Conservation (phyloP, 2,329 filamentous ascomycete genomes). For the Fusarium sp. region DNA sequence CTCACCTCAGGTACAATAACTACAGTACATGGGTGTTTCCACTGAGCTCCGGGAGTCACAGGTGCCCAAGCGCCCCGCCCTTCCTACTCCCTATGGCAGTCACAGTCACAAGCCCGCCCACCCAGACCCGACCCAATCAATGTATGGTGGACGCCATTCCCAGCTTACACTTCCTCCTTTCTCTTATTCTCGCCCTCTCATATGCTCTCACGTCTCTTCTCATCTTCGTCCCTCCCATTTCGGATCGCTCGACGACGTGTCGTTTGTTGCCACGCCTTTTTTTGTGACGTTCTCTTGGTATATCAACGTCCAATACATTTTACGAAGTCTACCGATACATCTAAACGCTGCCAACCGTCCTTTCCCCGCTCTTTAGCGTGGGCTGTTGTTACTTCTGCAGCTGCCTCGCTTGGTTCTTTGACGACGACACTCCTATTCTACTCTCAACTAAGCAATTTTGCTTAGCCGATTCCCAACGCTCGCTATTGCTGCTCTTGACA, state of each 20-base stretch:
- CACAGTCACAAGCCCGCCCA: constrained; percentile 38
- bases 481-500: constrained; percentile 13
- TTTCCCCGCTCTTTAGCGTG: constrained; percentile 40
- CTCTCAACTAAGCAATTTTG: constrained; percentile 26
- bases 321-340: background rate
- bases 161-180: constrained; percentile 31
- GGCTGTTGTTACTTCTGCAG: constrained; percentile 36
- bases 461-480: constrained; percentile 17
- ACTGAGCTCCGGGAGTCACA: constrained; percentile 33
- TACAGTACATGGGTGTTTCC: constrained; percentile 18
- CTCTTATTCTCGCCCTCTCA: constrained; percentile 27
- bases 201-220: constrained; percentile 29
- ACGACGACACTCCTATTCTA: constrained; percentile 27
- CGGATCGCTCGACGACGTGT: constrained; percentile 43
- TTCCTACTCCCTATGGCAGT: constrained; percentile 27
- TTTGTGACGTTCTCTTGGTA: constrained; percentile 11
- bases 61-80: constrained; percentile 40
- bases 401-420: constrained; percentile 29
- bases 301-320: constrained; percentile 15
- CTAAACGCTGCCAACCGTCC: constrained; percentile 21
- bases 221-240: constrained; percentile 36
- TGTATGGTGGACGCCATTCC: constrained; percentile 31
- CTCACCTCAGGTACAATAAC: constrained; percentile 13
- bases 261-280: constrained; percentile 43
- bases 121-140: constrained; percentile 37